These are phyloP conservation scores for Dictyostelium discoideum DNA, from an alignment of 78 protist species.

Conservation along the genomic window DNA sequence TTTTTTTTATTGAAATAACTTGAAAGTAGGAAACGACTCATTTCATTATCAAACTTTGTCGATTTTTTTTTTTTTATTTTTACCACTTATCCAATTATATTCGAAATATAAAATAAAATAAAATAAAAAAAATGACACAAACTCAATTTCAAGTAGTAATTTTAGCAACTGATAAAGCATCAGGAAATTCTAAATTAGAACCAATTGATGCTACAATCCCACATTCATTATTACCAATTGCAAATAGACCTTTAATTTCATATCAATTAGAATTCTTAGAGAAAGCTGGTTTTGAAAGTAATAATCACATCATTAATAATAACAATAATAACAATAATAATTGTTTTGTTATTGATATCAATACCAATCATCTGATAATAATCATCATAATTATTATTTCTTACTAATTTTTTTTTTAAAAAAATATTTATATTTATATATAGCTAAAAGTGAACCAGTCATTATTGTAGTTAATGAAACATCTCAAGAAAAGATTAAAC, in stretches of 20 bases:
- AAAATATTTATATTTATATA: no score
- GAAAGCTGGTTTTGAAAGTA: slow-evolving; percentile 78
- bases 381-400: not conserved
- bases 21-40: not conserved
- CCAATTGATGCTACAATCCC: slow-evolving; percentile 84
- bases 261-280: slow-evolving; percentile 88
- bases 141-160: slow-evolving; percentile 57
- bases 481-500: slow-evolving; percentile 39
- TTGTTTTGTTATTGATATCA: not conserved
- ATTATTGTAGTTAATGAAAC: not conserved
- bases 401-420: no score
- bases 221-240: slow-evolving; percentile 85
- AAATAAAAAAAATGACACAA: not conserved
- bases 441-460: slow-evolving; percentile 20
- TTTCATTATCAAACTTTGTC: not conserved
- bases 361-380: not conserved
- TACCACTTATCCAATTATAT: not conserved
- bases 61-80: not conserved
- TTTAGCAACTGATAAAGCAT: slow-evolving; percentile 21
- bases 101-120: no score
- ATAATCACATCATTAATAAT: no score
- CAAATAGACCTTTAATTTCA: slow-evolving; percentile 87
- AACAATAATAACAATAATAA: no score
- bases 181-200: slow-evolving; percentile 31
- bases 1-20: not conserved